phyloP scores from a whole-genome alignment of 2,329 filamentous ascomycete genomes.

The Penicillium griseofulvum region DNA sequence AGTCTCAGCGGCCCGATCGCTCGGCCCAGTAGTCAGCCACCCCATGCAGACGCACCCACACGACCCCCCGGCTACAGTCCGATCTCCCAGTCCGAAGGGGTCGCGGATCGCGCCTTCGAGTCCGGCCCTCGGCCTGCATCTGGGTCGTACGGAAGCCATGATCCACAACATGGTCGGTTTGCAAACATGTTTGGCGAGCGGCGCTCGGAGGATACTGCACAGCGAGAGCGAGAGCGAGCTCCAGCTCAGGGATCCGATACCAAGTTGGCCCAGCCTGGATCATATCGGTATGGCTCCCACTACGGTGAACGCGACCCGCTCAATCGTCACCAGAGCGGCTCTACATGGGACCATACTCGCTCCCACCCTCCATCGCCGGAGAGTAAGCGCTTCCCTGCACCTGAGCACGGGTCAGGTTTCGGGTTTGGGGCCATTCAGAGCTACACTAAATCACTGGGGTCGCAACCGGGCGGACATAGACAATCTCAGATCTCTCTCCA shows the following conservation, averaged over 20 bases:
- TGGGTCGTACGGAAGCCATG: slow-evolving; percentile 31
- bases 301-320: slow-evolving; percentile 35
- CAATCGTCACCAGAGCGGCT: slow-evolving; percentile 27
- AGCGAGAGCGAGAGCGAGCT: slow-evolving; percentile 35
- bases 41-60: slow-evolving; percentile 34
- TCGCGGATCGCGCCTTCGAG: slow-evolving; percentile 26
- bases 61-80: slow-evolving; percentile 39
- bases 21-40: slow-evolving; percentile 44
- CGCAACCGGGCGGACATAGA: slow-evolving; percentile 36
- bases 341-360: slow-evolving; percentile 38
- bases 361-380: slow-evolving; percentile 42
- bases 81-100: slow-evolving; percentile 28
- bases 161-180: slow-evolving; percentile 34
- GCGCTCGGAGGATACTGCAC: slow-evolving; percentile 34
- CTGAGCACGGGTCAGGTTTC: slow-evolving; percentile 33
- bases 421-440: slow-evolving; percentile 43
- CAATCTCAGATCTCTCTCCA: slow-evolving; percentile 34
- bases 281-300: slow-evolving; percentile 31
- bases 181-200: slow-evolving; percentile 36
- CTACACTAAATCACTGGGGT: slow-evolving; percentile 43
- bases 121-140: slow-evolving; percentile 23
- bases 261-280: slow-evolving; percentile 25
- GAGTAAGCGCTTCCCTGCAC: slow-evolving; percentile 33
- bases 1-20: slow-evolving; percentile 45
- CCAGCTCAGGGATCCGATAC: slow-evolving; percentile 31